Percentiles rank a stretch among this genome's conserved stretches.
These are phyloP conservation scores for Trametes pubescens DNA, from an alignment of 1,284 basidiomycete species.

Conservation along the genomic window DNA sequence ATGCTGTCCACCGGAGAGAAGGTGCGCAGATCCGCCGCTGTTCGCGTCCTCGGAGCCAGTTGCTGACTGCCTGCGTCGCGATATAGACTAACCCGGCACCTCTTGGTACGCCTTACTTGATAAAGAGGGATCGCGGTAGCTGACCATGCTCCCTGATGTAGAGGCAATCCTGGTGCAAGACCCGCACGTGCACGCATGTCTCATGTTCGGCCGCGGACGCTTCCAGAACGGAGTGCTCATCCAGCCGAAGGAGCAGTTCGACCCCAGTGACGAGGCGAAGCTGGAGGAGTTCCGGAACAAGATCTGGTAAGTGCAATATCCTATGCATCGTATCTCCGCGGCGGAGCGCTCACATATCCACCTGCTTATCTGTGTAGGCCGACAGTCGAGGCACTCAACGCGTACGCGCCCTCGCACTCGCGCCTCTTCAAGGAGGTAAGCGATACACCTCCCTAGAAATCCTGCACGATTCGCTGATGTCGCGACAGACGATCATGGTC, in stretches of 20 bases:
- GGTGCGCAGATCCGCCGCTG: slow-evolving; percentile 35
- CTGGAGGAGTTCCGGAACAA: slow-evolving; percentile 39
- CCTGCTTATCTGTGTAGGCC: slow-evolving; percentile 43
- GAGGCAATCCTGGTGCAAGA: slow-evolving; percentile 42
- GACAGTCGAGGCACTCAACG: slow-evolving; percentile 47
- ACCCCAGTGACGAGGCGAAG: slow-evolving; percentile 35
- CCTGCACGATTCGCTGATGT: neutral
- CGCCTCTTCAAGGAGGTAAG: slow-evolving; percentile 46
- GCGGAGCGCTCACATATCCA: slow-evolving; percentile 35
- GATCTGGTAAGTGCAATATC: slow-evolving; percentile 39
- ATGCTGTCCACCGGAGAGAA: slow-evolving; percentile 61
- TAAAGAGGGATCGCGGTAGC: neutral
- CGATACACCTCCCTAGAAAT: neutral
- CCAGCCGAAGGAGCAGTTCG: slow-evolving; percentile 35
- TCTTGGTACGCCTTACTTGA: slow-evolving; percentile 34
- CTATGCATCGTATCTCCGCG: neutral
- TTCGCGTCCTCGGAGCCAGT: neutral
- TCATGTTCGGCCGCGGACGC: slow-evolving; percentile 51
- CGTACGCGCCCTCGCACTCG: slow-evolving; percentile 48
- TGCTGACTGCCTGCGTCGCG: neutral
- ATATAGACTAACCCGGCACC: slow-evolving; percentile 43
- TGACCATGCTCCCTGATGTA: slow-evolving; percentile 13
- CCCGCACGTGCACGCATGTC: slow-evolving; percentile 36
- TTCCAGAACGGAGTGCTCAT: slow-evolving; percentile 49
- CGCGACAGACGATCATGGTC: slow-evolving; percentile 43